Evolutionary conservation across 805 yeast species (phyloP).

Genomic region (Candida morakotiae): DNA sequence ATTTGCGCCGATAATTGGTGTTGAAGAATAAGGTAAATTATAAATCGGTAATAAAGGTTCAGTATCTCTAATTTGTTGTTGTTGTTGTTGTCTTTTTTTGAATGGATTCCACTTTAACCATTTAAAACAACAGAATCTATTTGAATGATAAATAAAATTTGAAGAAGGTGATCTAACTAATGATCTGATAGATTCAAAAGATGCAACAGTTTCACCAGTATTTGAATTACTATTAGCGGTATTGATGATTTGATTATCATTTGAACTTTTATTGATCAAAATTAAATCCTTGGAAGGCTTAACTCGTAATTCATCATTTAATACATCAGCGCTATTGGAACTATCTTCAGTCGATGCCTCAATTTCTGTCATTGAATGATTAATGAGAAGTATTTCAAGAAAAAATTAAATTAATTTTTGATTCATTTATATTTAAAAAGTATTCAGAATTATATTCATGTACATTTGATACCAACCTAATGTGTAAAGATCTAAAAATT

Average conservation of each 20-base stretch:
- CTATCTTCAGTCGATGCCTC: neutral
- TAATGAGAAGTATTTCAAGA: neutral
- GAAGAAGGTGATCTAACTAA: slow-evolving; percentile 2
- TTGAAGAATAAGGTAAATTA: neutral
- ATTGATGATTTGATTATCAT: neutral
- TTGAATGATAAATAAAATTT: neutral
- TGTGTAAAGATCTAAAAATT: no score
- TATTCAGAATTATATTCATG: no score
- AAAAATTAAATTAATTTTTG: no score
- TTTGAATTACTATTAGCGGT: neutral
- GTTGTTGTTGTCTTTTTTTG: neutral
- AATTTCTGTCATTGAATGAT: neutral
- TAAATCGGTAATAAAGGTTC: slow-evolving; percentile 4
- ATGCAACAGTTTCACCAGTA: slow-evolving; percentile 1
- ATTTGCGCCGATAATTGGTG: neutral
- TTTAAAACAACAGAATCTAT: neutral
- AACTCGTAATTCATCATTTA: neutral
- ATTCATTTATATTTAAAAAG: no score
- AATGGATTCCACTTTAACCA: neutral
- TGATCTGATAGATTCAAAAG: slow-evolving; percentile 4
- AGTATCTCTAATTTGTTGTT: neutral
- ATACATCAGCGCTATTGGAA: neutral
- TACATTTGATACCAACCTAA: no score
- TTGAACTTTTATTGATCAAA: neutral
- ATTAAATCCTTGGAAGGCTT: neutral